Percentiles rank a stretch among this genome's conserved stretches.
These are phyloP conservation scores for Solanum arcanum DNA, from an alignment of 257 asterid genomes.

Conservation along the genomic window DNA sequence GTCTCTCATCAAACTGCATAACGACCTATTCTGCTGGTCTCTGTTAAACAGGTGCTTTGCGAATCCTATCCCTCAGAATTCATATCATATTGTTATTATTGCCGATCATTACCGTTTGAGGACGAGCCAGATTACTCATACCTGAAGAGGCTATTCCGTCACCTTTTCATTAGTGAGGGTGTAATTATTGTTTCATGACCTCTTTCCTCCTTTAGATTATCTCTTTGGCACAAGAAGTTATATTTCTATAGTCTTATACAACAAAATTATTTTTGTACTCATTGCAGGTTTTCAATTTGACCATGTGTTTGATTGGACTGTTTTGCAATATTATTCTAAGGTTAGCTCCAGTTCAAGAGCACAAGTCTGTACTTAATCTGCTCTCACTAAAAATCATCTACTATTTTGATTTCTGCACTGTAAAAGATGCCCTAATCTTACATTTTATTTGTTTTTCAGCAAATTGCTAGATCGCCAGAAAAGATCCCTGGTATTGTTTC, in stretches of 20 bases:
- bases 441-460: constrained; percentile 18
- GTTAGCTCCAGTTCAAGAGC: constrained; percentile 60
- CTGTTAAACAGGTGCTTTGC: constrained; percentile 60
- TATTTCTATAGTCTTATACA: not conserved
- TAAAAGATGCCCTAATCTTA: not conserved
- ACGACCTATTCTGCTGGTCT: not conserved
- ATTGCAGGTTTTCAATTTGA: constrained; percentile 72
- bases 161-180: constrained; percentile 78
- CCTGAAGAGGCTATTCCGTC: constrained; percentile 73
- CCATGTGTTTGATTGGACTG: constrained; percentile 84
- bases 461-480: constrained; percentile 46
- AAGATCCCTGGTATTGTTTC: constrained; percentile 53
- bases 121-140: constrained; percentile 85
- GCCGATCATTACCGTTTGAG: constrained; percentile 81
- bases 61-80: constrained; percentile 82
- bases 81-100: constrained; percentile 76
- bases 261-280: not conserved
- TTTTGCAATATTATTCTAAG: constrained; percentile 54
- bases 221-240: not conserved
- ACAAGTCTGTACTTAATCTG: constrained; percentile 16
- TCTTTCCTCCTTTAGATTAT: not conserved
- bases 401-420: not conserved
- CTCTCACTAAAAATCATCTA: not conserved
- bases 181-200: not conserved
- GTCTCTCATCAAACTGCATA: not conserved